Conservation (phyloP, 225 moss, liverwort and hornwort species). For the Sphagnum tenellum region DNA sequence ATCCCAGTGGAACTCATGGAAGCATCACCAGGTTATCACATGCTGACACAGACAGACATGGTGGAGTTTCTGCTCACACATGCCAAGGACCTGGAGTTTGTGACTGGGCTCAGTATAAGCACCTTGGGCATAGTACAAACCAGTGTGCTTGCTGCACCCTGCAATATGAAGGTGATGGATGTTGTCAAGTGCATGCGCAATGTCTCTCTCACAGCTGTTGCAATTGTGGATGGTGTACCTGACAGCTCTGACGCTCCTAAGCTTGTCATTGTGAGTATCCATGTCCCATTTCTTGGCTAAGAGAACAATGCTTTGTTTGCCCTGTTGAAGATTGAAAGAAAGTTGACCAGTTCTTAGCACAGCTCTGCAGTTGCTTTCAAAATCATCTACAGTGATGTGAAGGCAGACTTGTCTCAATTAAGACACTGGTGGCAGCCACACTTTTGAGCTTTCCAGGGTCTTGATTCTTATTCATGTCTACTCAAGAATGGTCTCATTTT, state of each 20-base stretch:
- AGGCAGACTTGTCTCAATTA: too few relatives aligned
- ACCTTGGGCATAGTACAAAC: slow-evolving; percentile 62
- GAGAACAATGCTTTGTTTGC: too few relatives aligned
- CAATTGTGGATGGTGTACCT: slow-evolving; percentile 58
- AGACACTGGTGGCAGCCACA: not conserved
- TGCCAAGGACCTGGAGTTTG: slow-evolving; percentile 31
- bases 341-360: too few relatives aligned
- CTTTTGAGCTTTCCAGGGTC: too few relatives aligned
- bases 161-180: slow-evolving; percentile 69
- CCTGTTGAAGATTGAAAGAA: too few relatives aligned
- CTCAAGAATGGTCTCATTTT: too few relatives aligned
- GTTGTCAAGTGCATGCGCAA: slow-evolving; percentile 79
- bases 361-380: too few relatives aligned
- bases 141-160: slow-evolving; percentile 74
- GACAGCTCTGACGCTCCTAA: slow-evolving; percentile 29
- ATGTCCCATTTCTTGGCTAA: too few relatives aligned
- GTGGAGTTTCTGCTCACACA: slow-evolving; percentile 66
- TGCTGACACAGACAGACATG: slow-evolving; percentile 83
- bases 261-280: slow-evolving; percentile 45
- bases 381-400: too few relatives aligned
- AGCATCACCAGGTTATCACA: slow-evolving; percentile 80
- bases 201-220: slow-evolving; percentile 64
- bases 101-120: slow-evolving; percentile 40
- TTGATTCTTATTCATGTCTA: too few relatives aligned
- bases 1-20: slow-evolving; percentile 39